These are phyloP conservation scores for Amylocystis lapponica DNA, from an alignment of 768 basidiomycete species.

Conservation along the genomic window DNA sequence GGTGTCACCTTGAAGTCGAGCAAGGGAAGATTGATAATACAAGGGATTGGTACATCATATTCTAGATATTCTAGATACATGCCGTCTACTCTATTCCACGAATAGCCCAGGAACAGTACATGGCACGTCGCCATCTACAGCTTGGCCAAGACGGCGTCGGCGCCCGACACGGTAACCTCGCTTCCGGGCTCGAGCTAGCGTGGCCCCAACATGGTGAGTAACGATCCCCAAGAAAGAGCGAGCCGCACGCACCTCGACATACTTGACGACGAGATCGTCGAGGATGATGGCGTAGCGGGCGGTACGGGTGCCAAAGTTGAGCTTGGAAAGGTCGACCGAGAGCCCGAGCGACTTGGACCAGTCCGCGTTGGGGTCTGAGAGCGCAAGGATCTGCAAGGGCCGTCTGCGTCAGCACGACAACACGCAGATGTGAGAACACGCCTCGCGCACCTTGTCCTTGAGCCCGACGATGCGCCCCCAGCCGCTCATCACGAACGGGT, in stretches of 20 bases:
- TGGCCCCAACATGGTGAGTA: background rate
- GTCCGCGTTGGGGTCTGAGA: conserved; percentile 30
- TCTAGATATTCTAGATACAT: no score
- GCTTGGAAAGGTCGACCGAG: conserved; percentile 45
- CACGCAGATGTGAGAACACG: background rate
- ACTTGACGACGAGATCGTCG: conserved; percentile 66
- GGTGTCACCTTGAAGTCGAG: no score
- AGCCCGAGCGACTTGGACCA: conserved; percentile 36
- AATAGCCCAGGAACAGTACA: no score
- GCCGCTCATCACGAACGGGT: conserved; percentile 64
- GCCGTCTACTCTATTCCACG: no score
- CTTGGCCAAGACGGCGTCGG: conserved; percentile 37
- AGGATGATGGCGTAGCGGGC: conserved; percentile 57
- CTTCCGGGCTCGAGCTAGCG: conserved; percentile 28
- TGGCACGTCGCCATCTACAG: conserved; percentile 11
- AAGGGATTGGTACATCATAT: no score
- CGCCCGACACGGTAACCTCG: conserved; percentile 31
- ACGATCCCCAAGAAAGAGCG: background rate
- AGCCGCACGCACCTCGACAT: conserved; percentile 36
- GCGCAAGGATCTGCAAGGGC: conserved; percentile 24
- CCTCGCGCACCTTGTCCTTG: conserved; percentile 56
- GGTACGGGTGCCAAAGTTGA: conserved; percentile 33
- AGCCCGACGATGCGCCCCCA: conserved; percentile 29
- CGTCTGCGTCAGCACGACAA: background rate
- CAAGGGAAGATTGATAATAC: no score